Base-by-base conservation (phyloP, 176 grass and related monocot genomes). In the Tillandsia leiboldiana region DNA sequence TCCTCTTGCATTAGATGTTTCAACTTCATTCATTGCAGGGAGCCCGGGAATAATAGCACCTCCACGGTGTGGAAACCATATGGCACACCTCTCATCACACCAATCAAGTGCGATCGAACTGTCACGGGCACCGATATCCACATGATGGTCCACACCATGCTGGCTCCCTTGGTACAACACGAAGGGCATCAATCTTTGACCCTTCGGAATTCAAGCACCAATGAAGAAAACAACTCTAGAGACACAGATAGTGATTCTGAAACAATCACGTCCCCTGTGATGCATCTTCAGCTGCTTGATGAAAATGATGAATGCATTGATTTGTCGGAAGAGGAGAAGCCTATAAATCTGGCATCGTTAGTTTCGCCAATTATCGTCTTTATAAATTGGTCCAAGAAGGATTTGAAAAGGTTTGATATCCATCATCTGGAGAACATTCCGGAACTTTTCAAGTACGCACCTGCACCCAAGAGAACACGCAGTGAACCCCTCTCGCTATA, bases 401-500 rank as follows among this genome's bases (percentile, higher is more conserved):
- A 93, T 82, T 77, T 88, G 56, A 84, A 86, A 65, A 99, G 51
- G 77, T 80, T 87, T 23, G 72, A 99, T 73, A 78, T 72, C 18
- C 66, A 80, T 72, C 71, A 83, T 61, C 83, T 93, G 65, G 94
- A 99, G 56, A 78, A 80, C 69, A 83, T 93, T 77, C 90, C 90
- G 1, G 95, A 94, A 82, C 87, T 99, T 56, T 85, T 88, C 69
- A 99, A 93, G 77, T 99, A 84, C 75, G 90, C 84, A 73, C 84
- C 90, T 70, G 86, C 95, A 42, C 80, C 87, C 22, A 99, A 99
- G 83, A 85, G 95, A 80, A 99, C 89, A 74, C 95, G 95, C 72
- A 80, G 90, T 67, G 95, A 99, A 85, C 90, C 95, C 65, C 77
- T 99, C 52, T 99, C 95, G 1, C 87, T 99, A 54, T 99, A 99